phyloP scores from a whole-genome alignment of 129 eudicot species.

The Escallonia rubra region DNA sequence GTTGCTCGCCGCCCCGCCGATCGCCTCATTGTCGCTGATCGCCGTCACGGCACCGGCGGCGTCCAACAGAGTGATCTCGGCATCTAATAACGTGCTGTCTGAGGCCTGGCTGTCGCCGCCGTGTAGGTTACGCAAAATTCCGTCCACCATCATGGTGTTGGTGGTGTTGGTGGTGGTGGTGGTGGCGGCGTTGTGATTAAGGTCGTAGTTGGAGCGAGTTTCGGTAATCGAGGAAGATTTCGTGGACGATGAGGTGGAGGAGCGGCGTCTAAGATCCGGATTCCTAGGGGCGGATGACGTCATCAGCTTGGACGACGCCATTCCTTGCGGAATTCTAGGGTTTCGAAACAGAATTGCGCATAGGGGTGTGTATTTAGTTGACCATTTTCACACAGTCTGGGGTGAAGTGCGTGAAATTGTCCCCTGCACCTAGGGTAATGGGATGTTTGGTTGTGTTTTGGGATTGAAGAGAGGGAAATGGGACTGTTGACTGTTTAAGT shows the following conservation, averaged over 20 bases:
- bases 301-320: constrained; percentile 61
- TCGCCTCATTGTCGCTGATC: constrained; percentile 19
- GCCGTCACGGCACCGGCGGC: constrained; percentile 40
- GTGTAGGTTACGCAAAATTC: constrained; percentile 18
- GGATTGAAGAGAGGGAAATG: too few species aligned
- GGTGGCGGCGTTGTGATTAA: not conserved
- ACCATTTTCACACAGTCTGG: too few species aligned
- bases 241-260: constrained; percentile 25
- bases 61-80: constrained; percentile 43
- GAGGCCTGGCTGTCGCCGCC: constrained; percentile 7
- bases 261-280: constrained; percentile 51
- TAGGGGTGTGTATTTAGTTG: too few species aligned
- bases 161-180: not conserved
- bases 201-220: not conserved
- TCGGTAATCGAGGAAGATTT: constrained; percentile 16
- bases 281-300: constrained; percentile 44
- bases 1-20: constrained; percentile 2
- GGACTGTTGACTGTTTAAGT: too few species aligned
- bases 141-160: constrained; percentile 30
- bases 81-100: constrained; percentile 19
- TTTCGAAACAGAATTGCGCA: not conserved
- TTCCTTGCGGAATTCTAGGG: constrained; percentile 26
- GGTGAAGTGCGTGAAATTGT: too few species aligned
- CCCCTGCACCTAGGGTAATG: too few species aligned
- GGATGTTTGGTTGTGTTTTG: too few species aligned